Evolutionary conservation across 352 stramenopile species (phyloP), one percentile per base, ranked within the genome.

Genomic region (Globisporangium yorkense): DNA sequence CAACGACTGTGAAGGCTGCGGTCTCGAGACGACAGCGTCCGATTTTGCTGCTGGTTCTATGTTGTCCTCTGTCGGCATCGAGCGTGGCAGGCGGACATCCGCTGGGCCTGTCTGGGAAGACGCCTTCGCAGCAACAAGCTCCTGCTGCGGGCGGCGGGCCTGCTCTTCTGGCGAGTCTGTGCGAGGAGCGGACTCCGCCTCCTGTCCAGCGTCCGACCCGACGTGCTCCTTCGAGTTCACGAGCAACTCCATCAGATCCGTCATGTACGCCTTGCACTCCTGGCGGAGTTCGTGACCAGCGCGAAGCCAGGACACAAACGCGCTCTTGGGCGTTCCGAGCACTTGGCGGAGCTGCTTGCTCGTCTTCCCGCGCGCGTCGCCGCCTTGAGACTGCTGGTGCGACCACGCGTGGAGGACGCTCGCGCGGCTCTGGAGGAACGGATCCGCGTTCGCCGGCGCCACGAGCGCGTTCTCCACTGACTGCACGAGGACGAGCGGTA

Each of bases 401-500:
- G 82, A 92, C 82, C 82, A 92, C 46, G 80, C 78, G 27, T 92
- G 80, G 10, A 87, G 67, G 4, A 87, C 70, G 3, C 69, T 85
- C 2, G 70, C 59, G 15, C 85, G 75, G n/a, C 86, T 79, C 59
- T 96, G 84, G 7, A 97, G 75, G 52, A 97, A 97, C 20, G 80
- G 71, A 56, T 98, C 92, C 3, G 97, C 88, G 33, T 92, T 97
- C n/a, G 86, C 74, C 2, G 92, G 78, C 4, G 80, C 84, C 40
- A 98, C 78, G 3, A 98, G 71, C 5, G 72, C 65, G 61, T 97
- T 96, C 52, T 98, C 89, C 3, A 94, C 84, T 3, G 85, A 96
- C 61, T 97, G 86, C 13, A 97, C 71, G 7, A 95, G 66, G 13
- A 97, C 70, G n/a, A 97, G 51, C 15, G 88, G 88, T 10, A 92